Base-by-base conservation (phyloP, 2,329 filamentous ascomycete genomes). In the Trichoderma lentiforme region DNA sequence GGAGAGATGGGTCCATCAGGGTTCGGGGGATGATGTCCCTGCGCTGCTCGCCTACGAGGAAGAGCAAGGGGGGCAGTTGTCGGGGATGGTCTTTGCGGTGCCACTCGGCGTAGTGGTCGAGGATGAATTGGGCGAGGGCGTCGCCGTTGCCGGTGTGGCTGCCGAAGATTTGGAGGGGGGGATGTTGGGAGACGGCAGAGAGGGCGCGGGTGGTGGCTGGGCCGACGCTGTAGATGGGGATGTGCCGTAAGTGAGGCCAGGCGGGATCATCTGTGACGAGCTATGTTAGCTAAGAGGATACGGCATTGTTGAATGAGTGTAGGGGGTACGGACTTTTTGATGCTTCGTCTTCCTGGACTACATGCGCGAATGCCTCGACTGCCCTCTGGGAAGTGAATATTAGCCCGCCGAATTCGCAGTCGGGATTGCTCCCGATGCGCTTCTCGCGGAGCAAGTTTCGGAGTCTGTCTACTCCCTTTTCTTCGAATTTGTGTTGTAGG, bases 21-120 rank as follows among this genome's bases (percentile, higher is more conserved):
- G 89, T 93, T 76, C 88, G 93, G 1, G 96, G 95, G 74, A 99
- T 97, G 75, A 97, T 90, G 79, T 98, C 96, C 58, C 96, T 86
- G 70, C 94, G 88, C 79, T 95, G 93, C 79, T 98, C 95, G 24
- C 96, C 96, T 0, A 97, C 94, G 15, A 97, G 87, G 80, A 98
- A 99, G 1, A 98, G 83, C 6, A 98, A 80, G 0, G 92, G 87
- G 0, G 89, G 90, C 76, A 89, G 89, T 15, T 8, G 26, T 32
- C 75, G 76, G 12, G 62, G 36, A 14, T 79, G 63, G 64, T 81
- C 78, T 47, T 79, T 79, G 43, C 78, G 74, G 74, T 89, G 86
- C 84, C 85, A 87, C 64, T 82, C 77, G 28, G 77, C 88, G 78
- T 97, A 97, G 79, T 97, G 92, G 3, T 90, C 82, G 6, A 97